Base-by-base conservation (phyloP, 1,139 yeast genomes). In the Diutina siamensis region DNA sequence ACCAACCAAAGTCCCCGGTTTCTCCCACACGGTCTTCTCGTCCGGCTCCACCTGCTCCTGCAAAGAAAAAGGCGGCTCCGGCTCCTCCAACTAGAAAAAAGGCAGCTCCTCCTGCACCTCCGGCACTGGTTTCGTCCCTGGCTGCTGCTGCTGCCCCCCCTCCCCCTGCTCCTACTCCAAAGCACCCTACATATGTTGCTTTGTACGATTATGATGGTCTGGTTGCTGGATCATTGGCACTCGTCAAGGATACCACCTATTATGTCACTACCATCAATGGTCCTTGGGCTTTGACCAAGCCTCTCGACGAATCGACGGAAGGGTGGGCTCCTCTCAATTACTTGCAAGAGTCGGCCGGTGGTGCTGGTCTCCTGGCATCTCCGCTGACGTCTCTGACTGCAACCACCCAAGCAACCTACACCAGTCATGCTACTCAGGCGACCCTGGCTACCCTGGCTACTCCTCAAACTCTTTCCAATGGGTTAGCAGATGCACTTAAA, bases 321-420 rank as follows among this genome's bases (percentile, higher is more conserved):
- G 99, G 98, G 3, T 94, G 98, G 98, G 92, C 94, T 10, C 99
- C 99, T 12, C 83, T 94, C 31, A 85, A 94, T 19, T 94, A 89
- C 59, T 78, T 92, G 56, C 80, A 78, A 47, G 84, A 82, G 21
- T 17, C 35, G 3, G 44, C 21, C 4, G 31, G 3, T 3, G 12
- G 35, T 34, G 20, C 31, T 10, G 31, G 18, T 12, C 18, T 13
- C 27, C 18, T 17, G 20, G 17, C n/a, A 18, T 17, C 44, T 4
- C 20, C 35, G 3, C 53, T 12, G 54, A 61, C 4, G 54, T 64
- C 1, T 61, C 71, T 1, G 62, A 36, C 40, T 4, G 18, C 25
- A n/a, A 18, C 10, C 12, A 38, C 42, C 2, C 32, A 22, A 25
- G 17, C 27, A 2, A 36, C 40, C 4, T 10, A 13, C 4, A 17